Evolutionary conservation across 441 rosid species (phyloP), one percentile per base, ranked within the genome.

Genomic region (Arabidopsis hybrid): DNA sequence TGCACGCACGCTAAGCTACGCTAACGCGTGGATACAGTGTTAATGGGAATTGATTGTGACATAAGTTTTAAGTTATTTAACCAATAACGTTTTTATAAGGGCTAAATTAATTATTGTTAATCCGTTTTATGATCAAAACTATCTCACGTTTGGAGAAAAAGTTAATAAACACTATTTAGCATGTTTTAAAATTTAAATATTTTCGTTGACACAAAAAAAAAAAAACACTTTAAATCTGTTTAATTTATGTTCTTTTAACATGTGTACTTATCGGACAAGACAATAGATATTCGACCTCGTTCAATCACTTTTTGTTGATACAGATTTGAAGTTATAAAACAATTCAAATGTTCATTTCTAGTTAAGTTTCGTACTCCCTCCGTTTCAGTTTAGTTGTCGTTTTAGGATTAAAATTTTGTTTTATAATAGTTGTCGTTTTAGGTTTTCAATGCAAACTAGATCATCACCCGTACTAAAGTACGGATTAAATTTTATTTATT

Each of bases 1-100:
- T 57, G 64, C 35, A 43, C 21, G 45, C 53, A 56, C 63, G 72
- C 72, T 42, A 18, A 58, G 14, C 45, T 58, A 58, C 4, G 29
- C n/a, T 1, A 17, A 69, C 65, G 57, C 73, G 46, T 69, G 47
- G 36, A 47, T 34, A 45, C 26, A 35, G 26, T 57, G 46, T 45
- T 45, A 31, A 57, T 18, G 26, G 4, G 26, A 26, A 69, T 34
- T 45, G 46, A 35, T 21, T 70, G 8, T 60, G 11, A 50, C 31
- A 29, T 14, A 26, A 3, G 4, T 16, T 51, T 17, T 29, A 50
- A 61, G 21, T 71, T 40, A n/a, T 50, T 14, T 11, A 61, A 14
- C 34, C n/a, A 39, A 10, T 29, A 38, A 38, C 52, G 42, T 9
- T 17, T 50, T 50, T 18, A n/a, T 60, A 16, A 60, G 42, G 49